phyloP scores from a whole-genome alignment of 305 asterid genomes.

The Fraxinus floribunda region DNA sequence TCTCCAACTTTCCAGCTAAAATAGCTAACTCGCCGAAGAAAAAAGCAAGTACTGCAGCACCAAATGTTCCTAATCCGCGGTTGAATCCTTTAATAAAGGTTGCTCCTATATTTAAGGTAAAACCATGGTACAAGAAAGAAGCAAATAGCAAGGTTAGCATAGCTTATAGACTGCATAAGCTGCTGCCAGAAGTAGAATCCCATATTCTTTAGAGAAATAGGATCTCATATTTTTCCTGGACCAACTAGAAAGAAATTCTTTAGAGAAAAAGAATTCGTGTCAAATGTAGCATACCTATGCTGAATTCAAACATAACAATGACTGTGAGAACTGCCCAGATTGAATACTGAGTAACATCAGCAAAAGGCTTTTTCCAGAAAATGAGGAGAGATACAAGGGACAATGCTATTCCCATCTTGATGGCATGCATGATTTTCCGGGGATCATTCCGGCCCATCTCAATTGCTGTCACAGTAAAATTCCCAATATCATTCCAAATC shows the following conservation, averaged over 20 bases:
- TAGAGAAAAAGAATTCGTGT: no score
- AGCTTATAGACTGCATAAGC: no score
- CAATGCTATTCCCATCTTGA: slow-evolving; percentile 55
- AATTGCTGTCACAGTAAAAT: slow-evolving; percentile 37
- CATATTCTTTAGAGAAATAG: no score
- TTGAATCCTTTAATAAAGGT: slow-evolving; percentile 67
- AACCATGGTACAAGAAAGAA: no score
- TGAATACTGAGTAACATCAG: slow-evolving; percentile 43
- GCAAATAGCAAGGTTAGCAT: no score
- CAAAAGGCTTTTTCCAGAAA: slow-evolving; percentile 47
- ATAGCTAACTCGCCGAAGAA: slow-evolving; percentile 42
- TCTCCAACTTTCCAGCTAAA: slow-evolving; percentile 39
- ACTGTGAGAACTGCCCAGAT: neutral
- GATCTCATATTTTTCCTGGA: no score
- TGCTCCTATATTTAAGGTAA: slow-evolving; percentile 41
- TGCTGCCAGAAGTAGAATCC: no score
- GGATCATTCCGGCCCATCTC: slow-evolving; percentile 59
- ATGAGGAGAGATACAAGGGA: slow-evolving; percentile 48
- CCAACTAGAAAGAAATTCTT: no score
- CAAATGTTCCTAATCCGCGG: slow-evolving; percentile 57
- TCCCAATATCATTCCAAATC: neutral
- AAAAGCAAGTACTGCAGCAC: slow-evolving; percentile 56
- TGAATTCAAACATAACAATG: no score
- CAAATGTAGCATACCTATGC: no score
- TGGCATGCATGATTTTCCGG: slow-evolving; percentile 46